These are phyloP conservation scores for Pyrus communis DNA, from an alignment of 306 rosid genomes.

Conservation along the genomic window DNA sequence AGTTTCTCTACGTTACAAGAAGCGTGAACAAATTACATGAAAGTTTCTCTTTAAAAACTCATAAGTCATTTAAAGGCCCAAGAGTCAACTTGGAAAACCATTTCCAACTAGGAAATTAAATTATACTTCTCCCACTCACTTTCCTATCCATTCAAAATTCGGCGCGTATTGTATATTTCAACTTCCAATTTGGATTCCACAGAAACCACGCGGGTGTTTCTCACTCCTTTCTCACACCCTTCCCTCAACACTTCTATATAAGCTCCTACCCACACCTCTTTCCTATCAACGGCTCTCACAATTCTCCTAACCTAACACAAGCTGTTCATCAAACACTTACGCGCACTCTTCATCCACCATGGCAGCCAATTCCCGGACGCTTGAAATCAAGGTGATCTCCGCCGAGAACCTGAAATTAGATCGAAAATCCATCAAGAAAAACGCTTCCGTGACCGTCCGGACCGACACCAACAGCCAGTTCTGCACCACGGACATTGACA, in stretches of 20 bases:
- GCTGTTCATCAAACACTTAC: not conserved
- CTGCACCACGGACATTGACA: constrained; percentile 20
- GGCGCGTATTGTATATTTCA: too few species aligned
- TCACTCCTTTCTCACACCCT: not conserved
- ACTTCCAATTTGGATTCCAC: not conserved
- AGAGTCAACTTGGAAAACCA: too few species aligned
- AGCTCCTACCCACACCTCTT: not conserved
- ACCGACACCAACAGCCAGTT: not conserved
- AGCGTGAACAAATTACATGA: too few species aligned
- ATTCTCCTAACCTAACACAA: not conserved
- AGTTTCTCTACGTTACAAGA: too few species aligned
- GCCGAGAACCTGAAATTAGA: constrained; percentile 42
- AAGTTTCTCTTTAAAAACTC: too few species aligned
- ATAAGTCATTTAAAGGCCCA: too few species aligned
- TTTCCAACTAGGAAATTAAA: too few species aligned
- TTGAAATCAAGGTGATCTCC: constrained; percentile 55
- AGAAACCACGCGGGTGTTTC: not conserved
- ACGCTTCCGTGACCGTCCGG: constrained; percentile 37
- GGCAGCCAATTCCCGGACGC: constrained; percentile 15
- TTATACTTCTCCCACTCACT: too few species aligned
- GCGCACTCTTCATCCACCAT: not conserved
- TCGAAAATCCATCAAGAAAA: constrained; percentile 27
- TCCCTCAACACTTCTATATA: not conserved
- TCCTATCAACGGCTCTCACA: not conserved
- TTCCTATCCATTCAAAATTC: too few species aligned